Evolutionary conservation across 129 eudicot genomes (phyloP).

Genomic region (Silybum marianum): DNA sequence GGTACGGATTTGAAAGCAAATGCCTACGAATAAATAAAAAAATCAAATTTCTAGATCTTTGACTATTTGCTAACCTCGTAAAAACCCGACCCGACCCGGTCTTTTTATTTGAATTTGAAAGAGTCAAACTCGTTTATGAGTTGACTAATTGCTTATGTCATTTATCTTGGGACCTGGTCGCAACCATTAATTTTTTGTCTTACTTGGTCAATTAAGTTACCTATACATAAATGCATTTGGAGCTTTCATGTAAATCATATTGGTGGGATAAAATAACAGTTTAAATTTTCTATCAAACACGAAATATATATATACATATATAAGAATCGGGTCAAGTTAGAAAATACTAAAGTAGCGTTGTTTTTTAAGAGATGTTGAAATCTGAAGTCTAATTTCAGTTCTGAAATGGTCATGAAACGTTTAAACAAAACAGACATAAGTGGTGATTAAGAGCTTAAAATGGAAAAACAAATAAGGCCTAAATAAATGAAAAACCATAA

Average conservation of each 20-base stretch:
- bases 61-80: background rate
- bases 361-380: too few relatives aligned
- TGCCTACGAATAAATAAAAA: background rate
- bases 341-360: too few relatives aligned
- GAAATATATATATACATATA: too few relatives aligned
- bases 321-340: too few relatives aligned
- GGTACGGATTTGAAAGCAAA: background rate
- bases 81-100: background rate
- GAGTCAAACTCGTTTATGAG: slow-evolving; percentile 11
- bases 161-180: slow-evolving; percentile 15
- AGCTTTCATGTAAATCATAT: background rate
- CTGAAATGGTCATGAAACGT: too few relatives aligned
- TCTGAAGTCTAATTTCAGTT: too few relatives aligned
- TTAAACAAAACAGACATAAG: too few relatives aligned
- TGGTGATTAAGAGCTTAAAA: too few relatives aligned
- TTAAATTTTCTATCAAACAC: too few relatives aligned
- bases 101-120: background rate
- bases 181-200: background rate
- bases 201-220: slow-evolving; percentile 1
- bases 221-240: background rate
- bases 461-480: too few relatives aligned
- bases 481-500: too few relatives aligned
- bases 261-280: background rate
- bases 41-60: background rate
- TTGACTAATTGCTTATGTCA: slow-evolving; percentile 26